Conservation (phyloP, 1,284 basidiomycete species). For the Cutaneotrichosporon cavernicola region DNA sequence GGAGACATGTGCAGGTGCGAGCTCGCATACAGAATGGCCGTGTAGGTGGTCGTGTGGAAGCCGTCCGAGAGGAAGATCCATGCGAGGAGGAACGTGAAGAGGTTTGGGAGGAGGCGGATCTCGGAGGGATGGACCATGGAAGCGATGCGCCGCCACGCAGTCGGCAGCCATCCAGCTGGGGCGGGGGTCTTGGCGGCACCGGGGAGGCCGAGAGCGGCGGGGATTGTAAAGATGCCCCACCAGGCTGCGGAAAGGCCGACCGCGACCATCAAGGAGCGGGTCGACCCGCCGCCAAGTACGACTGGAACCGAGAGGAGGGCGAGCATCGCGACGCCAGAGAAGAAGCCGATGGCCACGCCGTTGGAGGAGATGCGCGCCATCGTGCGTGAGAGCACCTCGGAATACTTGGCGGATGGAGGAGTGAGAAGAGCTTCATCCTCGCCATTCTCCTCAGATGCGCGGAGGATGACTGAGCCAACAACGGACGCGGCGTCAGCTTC, state of each 20-base stretch:
- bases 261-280: constrained; percentile 69
- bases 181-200: constrained; percentile 24
- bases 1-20: constrained; percentile 52
- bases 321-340: constrained; percentile 65
- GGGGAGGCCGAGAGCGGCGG: constrained; percentile 71
- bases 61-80: constrained; percentile 89
- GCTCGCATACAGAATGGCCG: constrained; percentile 51
- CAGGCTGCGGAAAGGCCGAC: constrained; percentile 76
- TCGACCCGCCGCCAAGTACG: constrained; percentile 64
- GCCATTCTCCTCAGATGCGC: neutral
- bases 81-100: constrained; percentile 79
- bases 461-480: neutral
- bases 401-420: constrained; percentile 51
- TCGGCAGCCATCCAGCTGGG: constrained; percentile 26
- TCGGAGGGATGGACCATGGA: constrained; percentile 69
- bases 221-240: constrained; percentile 78
- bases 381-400: constrained; percentile 62
- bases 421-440: constrained; percentile 10
- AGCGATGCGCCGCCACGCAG: constrained; percentile 43
- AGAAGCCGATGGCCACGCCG: constrained; percentile 80
- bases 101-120: constrained; percentile 70
- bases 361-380: constrained; percentile 76
- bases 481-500: neutral
- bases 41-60: constrained; percentile 51
- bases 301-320: constrained; percentile 75